Evolutionary conservation across 2,329 filamentous ascomycete species (phyloP).

Genomic region (Oidium heveae): DNA sequence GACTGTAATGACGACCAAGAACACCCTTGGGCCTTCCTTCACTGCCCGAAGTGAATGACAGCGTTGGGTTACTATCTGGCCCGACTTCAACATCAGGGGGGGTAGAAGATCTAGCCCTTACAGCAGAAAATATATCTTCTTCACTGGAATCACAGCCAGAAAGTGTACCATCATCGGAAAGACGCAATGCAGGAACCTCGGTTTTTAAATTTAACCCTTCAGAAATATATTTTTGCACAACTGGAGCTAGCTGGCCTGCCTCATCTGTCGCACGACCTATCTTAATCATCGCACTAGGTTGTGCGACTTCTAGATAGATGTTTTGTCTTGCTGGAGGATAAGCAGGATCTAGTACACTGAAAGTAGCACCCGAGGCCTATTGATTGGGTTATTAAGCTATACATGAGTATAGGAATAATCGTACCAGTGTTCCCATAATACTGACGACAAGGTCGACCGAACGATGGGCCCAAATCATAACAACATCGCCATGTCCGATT

Average conservation of each 20-base stretch:
- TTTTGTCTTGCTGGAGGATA: constrained; percentile 64
- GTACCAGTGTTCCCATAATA: constrained; percentile 48
- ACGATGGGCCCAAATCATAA: constrained; percentile 77
- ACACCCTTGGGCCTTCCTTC: constrained; percentile 76
- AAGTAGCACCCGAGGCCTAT: constrained; percentile 24
- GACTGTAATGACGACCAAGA: constrained; percentile 59
- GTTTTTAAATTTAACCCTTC: constrained; percentile 48
- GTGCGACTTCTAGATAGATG: constrained; percentile 60
- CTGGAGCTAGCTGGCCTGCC: constrained; percentile 32
- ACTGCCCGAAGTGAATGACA: constrained; percentile 48
- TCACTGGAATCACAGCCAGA: constrained; percentile 41
- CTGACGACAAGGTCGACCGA: constrained; percentile 54
- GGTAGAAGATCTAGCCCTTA: constrained; percentile 24
- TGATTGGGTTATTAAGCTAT: not conserved
- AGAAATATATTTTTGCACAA: constrained; percentile 39
- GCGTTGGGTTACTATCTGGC: constrained; percentile 57
- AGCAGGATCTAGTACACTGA: constrained; percentile 49
- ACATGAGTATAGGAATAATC: not conserved
- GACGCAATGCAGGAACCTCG: constrained; percentile 45
- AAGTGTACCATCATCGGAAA: constrained; percentile 46
- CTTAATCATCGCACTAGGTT: constrained; percentile 43
- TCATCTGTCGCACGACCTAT: constrained; percentile 50
- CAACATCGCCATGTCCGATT: constrained; percentile 56
- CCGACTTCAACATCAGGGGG: constrained; percentile 55
- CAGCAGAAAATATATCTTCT: constrained; percentile 36